These are phyloP conservation scores for Lactifluus piperatus DNA, from an alignment of 768 basidiomycete species.

Conservation along the genomic window DNA sequence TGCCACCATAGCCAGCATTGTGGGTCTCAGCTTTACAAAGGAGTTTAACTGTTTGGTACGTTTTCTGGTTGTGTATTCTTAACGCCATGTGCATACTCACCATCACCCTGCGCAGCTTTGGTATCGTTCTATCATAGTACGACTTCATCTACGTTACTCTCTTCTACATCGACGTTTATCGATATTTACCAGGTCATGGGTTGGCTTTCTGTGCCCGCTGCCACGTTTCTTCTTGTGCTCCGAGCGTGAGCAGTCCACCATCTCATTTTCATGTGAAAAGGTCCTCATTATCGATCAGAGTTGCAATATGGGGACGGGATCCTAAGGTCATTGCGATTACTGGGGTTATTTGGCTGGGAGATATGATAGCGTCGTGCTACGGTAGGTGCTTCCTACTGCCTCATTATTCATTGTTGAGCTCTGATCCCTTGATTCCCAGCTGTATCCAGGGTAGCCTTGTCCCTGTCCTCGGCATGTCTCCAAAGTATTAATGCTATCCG, in stretches of 20 bases:
- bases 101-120: neutral
- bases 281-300: neutral
- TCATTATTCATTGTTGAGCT: too few species aligned
- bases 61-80: neutral
- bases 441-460: neutral
- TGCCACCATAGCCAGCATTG: neutral
- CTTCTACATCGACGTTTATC: neutral
- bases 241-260: slow-evolving; percentile 2
- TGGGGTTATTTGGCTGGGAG: neutral
- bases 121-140: slow-evolving; percentile 9
- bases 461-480: neutral
- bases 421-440: neutral
- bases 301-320: slow-evolving; percentile 16
- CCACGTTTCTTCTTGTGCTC: slow-evolving; percentile 15
- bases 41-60: neutral
- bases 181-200: neutral
- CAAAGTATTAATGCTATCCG: neutral
- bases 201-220: neutral
- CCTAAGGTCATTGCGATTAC: neutral
- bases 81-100: neutral
- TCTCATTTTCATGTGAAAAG: neutral
- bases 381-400: neutral
- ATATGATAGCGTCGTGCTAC: neutral
- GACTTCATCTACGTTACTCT: neutral
- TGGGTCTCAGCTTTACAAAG: neutral